Evolutionary conservation across 768 basidiomycete species (phyloP).

Genomic region (Roridomyces roridus): DNA sequence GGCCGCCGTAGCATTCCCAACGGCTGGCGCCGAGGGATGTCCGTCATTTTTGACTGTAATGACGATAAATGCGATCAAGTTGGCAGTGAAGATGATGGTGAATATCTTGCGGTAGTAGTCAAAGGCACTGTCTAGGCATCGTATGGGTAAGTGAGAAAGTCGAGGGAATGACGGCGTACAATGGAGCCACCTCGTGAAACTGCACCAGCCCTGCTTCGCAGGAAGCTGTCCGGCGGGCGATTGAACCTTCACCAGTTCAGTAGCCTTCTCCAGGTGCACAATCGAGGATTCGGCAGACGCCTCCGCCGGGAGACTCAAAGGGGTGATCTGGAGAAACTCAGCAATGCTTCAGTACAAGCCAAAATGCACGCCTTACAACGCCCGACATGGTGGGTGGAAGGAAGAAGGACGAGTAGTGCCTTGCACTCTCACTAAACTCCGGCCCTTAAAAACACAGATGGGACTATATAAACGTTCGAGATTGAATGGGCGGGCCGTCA

Average conservation of each 20-base stretch:
- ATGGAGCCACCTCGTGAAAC: constrained; percentile 23
- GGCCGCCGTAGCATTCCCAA: constrained; percentile 45
- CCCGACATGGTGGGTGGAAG: no score
- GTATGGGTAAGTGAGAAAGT: neutral
- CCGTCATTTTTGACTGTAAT: constrained; percentile 41
- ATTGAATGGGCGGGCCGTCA: no score
- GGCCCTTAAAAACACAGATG: no score
- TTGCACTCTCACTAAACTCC: no score
- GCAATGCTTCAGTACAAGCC: no score
- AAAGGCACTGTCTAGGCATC: constrained; percentile 33
- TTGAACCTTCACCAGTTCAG: neutral
- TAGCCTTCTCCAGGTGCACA: no score
- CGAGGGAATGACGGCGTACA: constrained; percentile 12
- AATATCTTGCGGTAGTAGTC: constrained; percentile 56
- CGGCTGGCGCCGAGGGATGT: constrained; percentile 39
- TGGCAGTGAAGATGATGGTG: constrained; percentile 55
- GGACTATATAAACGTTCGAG: no score
- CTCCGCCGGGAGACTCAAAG: no score
- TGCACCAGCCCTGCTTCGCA: constrained; percentile 19
- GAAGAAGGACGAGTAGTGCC: no score
- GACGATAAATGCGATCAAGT: constrained; percentile 54
- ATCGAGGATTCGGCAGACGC: no score
- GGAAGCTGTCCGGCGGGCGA: constrained; percentile 17
- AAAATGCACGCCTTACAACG: no score
- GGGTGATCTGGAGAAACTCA: no score